Base-by-base conservation (phyloP, 2,329 filamentous ascomycete species). In the Trichoderma asperellum region DNA sequence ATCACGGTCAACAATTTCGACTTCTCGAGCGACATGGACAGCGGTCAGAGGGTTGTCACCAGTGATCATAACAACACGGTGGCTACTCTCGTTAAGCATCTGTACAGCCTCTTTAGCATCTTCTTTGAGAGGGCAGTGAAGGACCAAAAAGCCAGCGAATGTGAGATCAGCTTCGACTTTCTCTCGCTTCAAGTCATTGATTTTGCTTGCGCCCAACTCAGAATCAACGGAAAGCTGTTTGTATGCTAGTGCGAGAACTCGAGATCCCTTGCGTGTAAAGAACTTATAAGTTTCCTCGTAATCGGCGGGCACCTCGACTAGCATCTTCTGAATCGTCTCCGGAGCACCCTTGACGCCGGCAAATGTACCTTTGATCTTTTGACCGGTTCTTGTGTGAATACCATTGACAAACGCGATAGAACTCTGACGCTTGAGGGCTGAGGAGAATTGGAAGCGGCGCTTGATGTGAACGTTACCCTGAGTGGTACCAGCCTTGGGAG, bases 281-380 rank as follows among this genome's bases (percentile, higher is more conserved):
- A 97, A 93, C 81, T 98, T 99, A 87, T 90, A 99, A 0, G 96
- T 99, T 82, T 98, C 96, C 79, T 99, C 96, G 76, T 99, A 99
- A 77, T 97, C 89, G 1, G 89, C 85, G 8, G 96, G 96, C 11
- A 93, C 88, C 40, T 91, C 86, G 43, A 93, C 86, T 71, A 99
- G 86, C 92, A 97, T 97, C 77, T 92, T 94, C 80, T 93, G 90
- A 76, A 99, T 97, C 0, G 96, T 99, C 83, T 99, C 96, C 0
- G 96, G 96, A 8, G 96, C 96, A 78, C 96, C 96, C 83, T 99
- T 99, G 73, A 98, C 96, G 79, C 90, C 93, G 67, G 94, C 95
- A 77, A 99, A 97, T 0, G 96, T 97, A 72, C 92, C 91, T 78
- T 89, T 92, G 70, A 90, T 83, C 81, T 91, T 95, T 79, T 90